Evolutionary conservation across 352 stramenopile genomes (phyloP).

Genomic region (Thalassiosira livingstoniorum): DNA sequence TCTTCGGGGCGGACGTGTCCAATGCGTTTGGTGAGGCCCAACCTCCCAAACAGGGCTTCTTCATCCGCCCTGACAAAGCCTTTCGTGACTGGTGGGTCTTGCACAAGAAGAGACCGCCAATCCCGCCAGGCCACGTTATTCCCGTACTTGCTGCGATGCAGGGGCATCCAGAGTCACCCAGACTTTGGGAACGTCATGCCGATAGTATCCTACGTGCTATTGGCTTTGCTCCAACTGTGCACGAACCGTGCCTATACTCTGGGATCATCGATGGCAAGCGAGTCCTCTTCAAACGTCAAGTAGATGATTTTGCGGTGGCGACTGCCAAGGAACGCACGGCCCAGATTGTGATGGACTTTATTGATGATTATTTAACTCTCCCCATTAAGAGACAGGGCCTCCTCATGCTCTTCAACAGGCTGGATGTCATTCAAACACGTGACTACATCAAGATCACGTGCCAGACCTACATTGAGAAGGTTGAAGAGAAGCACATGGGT

Average conservation of each 20-base stretch:
- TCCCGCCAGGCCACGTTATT: conserved; percentile 20
- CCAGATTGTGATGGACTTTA: not conserved
- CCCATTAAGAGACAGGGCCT: conserved; percentile 6
- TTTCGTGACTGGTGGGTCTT: too few relatives aligned
- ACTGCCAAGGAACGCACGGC: too few relatives aligned
- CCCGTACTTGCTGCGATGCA: too few relatives aligned
- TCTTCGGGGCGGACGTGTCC: conserved; percentile 5
- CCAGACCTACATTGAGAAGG: conserved; percentile 10
- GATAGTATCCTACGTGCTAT: conserved; percentile 10
- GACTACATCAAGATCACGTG: conserved; percentile 4
- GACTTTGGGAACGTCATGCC: conserved; percentile 21
- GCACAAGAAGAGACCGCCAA: too few relatives aligned
- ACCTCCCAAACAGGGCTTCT: not conserved
- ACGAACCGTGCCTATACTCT: conserved; percentile 38
- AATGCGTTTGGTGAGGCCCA: conserved; percentile 12
- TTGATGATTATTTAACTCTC: not conserved
- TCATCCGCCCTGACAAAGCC: too few relatives aligned
- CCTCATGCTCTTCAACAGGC: not conserved
- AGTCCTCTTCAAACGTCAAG: conserved; percentile 21
- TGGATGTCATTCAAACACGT: conserved; percentile 3
- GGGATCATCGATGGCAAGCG: conserved; percentile 7
- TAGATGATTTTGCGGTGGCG: conserved; percentile 41
- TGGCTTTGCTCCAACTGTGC: conserved; percentile 9
- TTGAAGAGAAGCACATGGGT: too few relatives aligned
- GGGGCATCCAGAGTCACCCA: conserved; percentile 19